Evolutionary conservation across 1,284 basidiomycete species (phyloP).

Genomic region (Limonomyces culmigenus): DNA sequence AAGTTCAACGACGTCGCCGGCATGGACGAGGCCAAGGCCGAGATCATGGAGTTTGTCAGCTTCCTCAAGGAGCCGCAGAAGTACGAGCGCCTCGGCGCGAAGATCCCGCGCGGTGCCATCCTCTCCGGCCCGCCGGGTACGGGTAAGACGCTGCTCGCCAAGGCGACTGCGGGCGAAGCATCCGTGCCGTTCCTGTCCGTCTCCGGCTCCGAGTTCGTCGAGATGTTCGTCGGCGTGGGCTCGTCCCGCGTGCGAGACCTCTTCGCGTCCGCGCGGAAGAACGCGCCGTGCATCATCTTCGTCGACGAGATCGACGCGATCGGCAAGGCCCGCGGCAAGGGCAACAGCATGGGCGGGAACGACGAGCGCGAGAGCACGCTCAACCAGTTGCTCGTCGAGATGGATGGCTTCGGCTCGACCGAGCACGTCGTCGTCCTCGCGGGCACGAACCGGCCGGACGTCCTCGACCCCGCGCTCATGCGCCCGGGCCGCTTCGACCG

Average conservation of each 20-base stretch:
- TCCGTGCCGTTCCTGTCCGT: slow-evolving; percentile 97
- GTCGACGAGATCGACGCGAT: slow-evolving; percentile 99
- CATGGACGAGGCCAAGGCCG: slow-evolving; percentile 99
- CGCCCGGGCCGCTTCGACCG: slow-evolving; percentile 97
- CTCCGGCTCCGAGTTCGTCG: slow-evolving; percentile 95
- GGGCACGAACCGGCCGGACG: slow-evolving; percentile 90
- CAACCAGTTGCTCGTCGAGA: slow-evolving; percentile 95
- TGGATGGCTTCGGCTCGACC: slow-evolving; percentile 98
- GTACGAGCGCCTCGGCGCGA: slow-evolving; percentile 99
- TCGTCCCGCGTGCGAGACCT: slow-evolving; percentile 96
- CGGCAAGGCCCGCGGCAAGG: slow-evolving; percentile 33
- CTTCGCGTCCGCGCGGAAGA: slow-evolving; percentile 94
- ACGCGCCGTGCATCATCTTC: slow-evolving; percentile 97
- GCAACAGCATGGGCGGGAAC: slow-evolving; percentile 44
- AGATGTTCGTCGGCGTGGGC: slow-evolving; percentile 99
- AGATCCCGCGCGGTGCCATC: slow-evolving; percentile 97
- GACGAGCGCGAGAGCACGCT: slow-evolving; percentile 98
- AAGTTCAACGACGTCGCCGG: slow-evolving; percentile 96
- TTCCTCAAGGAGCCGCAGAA: slow-evolving; percentile 97
- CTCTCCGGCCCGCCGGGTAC: slow-evolving; percentile 98
- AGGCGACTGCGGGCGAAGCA: slow-evolving; percentile 98
- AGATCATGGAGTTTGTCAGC: slow-evolving; percentile 99
- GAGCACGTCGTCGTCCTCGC: slow-evolving; percentile 97
- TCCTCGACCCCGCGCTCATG: slow-evolving; percentile 91
- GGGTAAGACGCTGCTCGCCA: slow-evolving; percentile 95